Evolutionary conservation across 805 yeast species (phyloP).

Genomic region (Myxozyma monticola): DNA sequence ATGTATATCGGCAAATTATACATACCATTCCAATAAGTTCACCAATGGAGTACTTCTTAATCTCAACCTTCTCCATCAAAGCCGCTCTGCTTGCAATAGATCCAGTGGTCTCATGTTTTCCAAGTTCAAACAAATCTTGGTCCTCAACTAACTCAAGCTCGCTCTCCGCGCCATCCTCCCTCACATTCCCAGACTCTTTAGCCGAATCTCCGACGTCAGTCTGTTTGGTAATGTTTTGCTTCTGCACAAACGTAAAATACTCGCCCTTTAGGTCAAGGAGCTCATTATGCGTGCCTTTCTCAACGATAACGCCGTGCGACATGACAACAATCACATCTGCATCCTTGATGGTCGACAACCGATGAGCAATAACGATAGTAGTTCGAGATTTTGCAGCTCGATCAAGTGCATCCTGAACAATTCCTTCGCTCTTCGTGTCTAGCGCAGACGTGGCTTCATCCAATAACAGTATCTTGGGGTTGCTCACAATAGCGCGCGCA

Average conservation of each 20-base stretch:
- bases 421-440: no score
- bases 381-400: slow-evolving; percentile 39
- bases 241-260: slow-evolving; percentile 34
- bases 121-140: slow-evolving; percentile 2
- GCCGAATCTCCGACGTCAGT: not conserved
- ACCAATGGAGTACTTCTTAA: not conserved
- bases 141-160: not conserved
- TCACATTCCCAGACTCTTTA: not conserved
- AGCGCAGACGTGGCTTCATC: slow-evolving; percentile 71
- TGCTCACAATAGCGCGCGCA: no score
- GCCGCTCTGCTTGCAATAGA: not conserved
- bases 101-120: not conserved
- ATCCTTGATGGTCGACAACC: slow-evolving; percentile 51
- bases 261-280: slow-evolving; percentile 32
- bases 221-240: slow-evolving; percentile 34
- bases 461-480: slow-evolving; percentile 55
- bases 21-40: slow-evolving; percentile 2
- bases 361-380: slow-evolving; percentile 54
- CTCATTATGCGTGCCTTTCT: slow-evolving; percentile 40
- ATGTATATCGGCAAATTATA: no score
- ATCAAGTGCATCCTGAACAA: slow-evolving; percentile 54
- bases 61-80: not conserved
- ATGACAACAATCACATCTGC: slow-evolving; percentile 51
- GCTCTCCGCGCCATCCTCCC: no score
- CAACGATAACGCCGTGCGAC: slow-evolving; percentile 47